Base-by-base conservation (phyloP, 306 rosid species). In the Medicago lupulina region DNA sequence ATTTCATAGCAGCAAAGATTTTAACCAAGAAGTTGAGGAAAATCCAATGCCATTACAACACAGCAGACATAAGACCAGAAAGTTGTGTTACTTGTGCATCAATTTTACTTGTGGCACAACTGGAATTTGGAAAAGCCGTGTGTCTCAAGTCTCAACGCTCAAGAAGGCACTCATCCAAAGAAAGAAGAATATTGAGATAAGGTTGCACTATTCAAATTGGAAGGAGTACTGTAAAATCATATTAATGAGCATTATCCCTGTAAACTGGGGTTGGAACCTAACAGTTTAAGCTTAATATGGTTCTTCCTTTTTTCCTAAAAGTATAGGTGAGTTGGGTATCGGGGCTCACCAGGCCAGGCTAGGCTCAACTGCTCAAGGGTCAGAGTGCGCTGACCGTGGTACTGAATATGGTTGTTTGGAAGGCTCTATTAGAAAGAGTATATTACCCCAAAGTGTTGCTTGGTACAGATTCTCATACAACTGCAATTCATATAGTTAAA, bases 1-100 rank as follows among this genome's bases (percentile, higher is more conserved):
- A 78, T 40, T 81, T 70, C 51, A 63, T 1, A 21, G 59, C 76
- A 66, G 15, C 51, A 55, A 66, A 67, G 8, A 5, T 55, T 70
- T 46, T 3, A 62, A 28, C 49, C 38, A 34, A 54, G 73, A 55
- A 36, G 50, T 17, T 13, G 40, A 83, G 41, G 47, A 79, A 64
- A 70, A 21, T 62, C 40, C 11, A 58, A 39, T 63, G 49, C 38
- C 65, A 44, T 13, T 31, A n/a, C 51, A 67, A 9, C 62, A 66
- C 61, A 65, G 59, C 50, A 73, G 17, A 28, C 25, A 28, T 5
- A 17, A 71, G n/a, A 65, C 18, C 58, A 65, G 23, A 5, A 54
- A 71, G 14, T 46, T 43, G 49, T 41, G 62, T 34, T 44, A 34
- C 53, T 38, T 65, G 23, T 23, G 70, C 54, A 66, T 39, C 79